Evolutionary conservation across 2,329 filamentous ascomycete genomes (phyloP).

Genomic region (Diaporthe aspalathi): DNA sequence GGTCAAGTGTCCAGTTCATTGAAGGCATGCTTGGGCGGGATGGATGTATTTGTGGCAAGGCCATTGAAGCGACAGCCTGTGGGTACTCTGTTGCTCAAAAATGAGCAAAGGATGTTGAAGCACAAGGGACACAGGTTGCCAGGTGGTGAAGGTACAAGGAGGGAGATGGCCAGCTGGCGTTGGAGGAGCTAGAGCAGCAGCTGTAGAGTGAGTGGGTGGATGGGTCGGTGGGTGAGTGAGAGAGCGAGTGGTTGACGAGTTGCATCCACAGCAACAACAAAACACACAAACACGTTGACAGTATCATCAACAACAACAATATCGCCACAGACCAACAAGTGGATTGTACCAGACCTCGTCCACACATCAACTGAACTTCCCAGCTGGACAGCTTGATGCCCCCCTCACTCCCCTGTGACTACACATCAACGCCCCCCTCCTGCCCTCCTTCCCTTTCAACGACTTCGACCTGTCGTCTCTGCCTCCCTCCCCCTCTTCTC

Average conservation of each 20-base stretch:
- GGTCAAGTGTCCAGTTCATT: too few relatives aligned
- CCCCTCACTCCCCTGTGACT: too few relatives aligned
- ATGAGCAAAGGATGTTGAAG: not conserved
- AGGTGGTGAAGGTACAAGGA: not conserved
- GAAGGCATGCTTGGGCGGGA: not conserved
- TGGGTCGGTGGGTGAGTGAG: not conserved
- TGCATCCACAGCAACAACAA: not conserved
- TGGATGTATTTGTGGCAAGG: too few relatives aligned
- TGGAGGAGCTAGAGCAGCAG: not conserved
- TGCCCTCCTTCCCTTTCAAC: not conserved
- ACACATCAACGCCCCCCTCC: slow-evolving; percentile 4
- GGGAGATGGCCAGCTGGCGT: slow-evolving; percentile 1
- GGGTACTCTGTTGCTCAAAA: too few relatives aligned
- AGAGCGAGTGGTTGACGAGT: too few relatives aligned
- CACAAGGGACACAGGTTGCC: not conserved
- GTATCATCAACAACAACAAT: slow-evolving; percentile 10
- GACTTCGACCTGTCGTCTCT: not conserved
- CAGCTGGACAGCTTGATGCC: not conserved
- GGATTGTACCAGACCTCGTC: not conserved
- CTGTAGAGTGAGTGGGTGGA: not conserved
- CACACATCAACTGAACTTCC: not conserved
- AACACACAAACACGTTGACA: slow-evolving; percentile 9
- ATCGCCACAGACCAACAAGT: not conserved
- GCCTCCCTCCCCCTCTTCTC: not conserved
- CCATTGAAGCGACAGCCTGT: not conserved